Evolutionary conservation across 805 yeast species (phyloP).

Genomic region (Metschnikowia peoriensis): DNA sequence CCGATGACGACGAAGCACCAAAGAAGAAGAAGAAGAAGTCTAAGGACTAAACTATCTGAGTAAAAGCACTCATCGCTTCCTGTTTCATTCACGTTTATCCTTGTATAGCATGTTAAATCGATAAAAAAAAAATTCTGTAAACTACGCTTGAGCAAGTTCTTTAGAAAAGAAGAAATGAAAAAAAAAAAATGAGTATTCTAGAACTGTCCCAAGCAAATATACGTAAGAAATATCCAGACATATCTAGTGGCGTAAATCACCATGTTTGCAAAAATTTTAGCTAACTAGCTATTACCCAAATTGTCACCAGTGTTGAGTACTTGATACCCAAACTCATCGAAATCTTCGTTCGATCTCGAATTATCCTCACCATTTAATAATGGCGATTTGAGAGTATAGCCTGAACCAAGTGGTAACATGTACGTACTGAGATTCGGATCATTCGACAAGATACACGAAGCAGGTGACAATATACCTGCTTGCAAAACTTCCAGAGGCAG

Average conservation of each 20-base stretch:
- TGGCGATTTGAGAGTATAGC: constrained; percentile 4
- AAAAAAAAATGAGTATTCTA: background rate
- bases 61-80: constrained; percentile 1
- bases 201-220: background rate
- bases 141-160: background rate
- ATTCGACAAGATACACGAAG: constrained; percentile 5
- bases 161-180: background rate
- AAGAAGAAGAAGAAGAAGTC: constrained; percentile 48
- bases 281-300: constrained; percentile 2
- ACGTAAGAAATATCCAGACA: background rate
- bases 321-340: constrained; percentile 13
- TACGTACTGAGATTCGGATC: constrained; percentile 4
- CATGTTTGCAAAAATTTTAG: background rate
- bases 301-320: constrained; percentile 1
- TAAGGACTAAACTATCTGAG: constrained; percentile 31
- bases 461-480: background rate
- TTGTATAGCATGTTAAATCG: constrained; percentile 20
- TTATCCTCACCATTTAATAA: background rate
- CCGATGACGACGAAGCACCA: constrained; percentile 37
- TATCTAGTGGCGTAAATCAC: background rate
- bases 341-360: background rate
- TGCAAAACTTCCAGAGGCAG: background rate
- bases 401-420: constrained; percentile 6
- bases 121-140: background rate
- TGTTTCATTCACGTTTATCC: constrained; percentile 10